Evolutionary conservation across 345 rosid genomes (phyloP).

Genomic region (Syzygium oleosum): DNA sequence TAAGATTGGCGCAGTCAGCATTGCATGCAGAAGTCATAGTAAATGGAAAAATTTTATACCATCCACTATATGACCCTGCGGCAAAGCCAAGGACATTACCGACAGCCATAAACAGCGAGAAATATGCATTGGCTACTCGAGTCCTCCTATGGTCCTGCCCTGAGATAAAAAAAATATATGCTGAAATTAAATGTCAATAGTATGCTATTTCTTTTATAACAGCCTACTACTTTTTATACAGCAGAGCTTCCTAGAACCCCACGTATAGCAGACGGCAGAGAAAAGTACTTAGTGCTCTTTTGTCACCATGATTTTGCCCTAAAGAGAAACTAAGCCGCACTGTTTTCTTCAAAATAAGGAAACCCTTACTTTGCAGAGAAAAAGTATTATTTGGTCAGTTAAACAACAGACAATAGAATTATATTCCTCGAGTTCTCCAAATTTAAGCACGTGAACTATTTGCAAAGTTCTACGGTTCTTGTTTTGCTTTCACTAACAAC

Average conservation of each 20-base stretch:
- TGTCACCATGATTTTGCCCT: neutral
- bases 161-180: constrained; percentile 25
- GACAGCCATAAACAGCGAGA: constrained; percentile 87
- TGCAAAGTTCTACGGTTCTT: neutral
- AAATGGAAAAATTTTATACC: constrained; percentile 80
- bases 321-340: neutral
- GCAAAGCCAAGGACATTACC: constrained; percentile 94
- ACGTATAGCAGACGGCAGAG: neutral
- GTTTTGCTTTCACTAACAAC: neutral
- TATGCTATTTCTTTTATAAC: neutral
- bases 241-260: neutral
- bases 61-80: constrained; percentile 79
- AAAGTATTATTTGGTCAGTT: neutral
- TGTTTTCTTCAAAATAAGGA: neutral
- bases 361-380: neutral
- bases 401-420: neutral
- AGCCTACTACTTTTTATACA: neutral
- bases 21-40: constrained; percentile 69
- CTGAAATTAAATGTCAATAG: constrained; percentile 7
- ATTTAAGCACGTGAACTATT: neutral
- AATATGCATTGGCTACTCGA: constrained; percentile 91
- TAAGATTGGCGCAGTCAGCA: constrained; percentile 82
- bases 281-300: neutral
- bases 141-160: constrained; percentile 87
- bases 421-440: neutral